Percentiles rank a stretch among this genome's conserved stretches.
These are phyloP conservation scores for Truncatella angustata DNA, from an alignment of 2,329 filamentous ascomycete species.

Conservation along the genomic window DNA sequence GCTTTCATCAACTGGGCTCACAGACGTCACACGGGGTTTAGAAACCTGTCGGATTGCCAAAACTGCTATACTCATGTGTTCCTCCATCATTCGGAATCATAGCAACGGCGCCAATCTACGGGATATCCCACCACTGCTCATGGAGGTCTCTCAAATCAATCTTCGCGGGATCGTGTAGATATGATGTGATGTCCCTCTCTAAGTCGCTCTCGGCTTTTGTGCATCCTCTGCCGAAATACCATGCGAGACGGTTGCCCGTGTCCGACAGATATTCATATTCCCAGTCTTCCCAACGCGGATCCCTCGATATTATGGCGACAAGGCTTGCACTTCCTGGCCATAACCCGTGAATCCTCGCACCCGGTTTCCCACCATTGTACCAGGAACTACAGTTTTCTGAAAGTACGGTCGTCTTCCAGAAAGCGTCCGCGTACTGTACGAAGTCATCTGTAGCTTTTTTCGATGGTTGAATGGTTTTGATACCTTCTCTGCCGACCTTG, in stretches of 20 bases:
- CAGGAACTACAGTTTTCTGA: constrained; percentile 66
- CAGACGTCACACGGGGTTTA: no score
- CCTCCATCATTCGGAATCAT: no score
- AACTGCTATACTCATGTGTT: no score
- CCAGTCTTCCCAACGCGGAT: constrained; percentile 57
- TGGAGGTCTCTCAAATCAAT: constrained; percentile 62
- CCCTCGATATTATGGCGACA: constrained; percentile 53
- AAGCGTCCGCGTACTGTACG: constrained; percentile 55
- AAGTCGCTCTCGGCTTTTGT: constrained; percentile 57
- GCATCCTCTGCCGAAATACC: constrained; percentile 67
- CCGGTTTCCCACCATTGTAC: constrained; percentile 67
- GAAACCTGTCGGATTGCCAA: no score
- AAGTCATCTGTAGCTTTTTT: constrained; percentile 63
- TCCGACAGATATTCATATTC: constrained; percentile 45
- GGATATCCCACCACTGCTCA: constrained; percentile 64
- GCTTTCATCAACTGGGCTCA: no score
- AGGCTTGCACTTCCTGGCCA: constrained; percentile 69
- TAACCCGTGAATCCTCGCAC: constrained; percentile 62
- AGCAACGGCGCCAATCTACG: background rate
- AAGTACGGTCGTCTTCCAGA: constrained; percentile 54
- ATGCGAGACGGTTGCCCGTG: constrained; percentile 53
- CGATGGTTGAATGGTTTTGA: constrained; percentile 58
- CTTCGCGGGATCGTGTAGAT: constrained; percentile 54
- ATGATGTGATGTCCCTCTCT: constrained; percentile 60
- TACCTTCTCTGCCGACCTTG: constrained; percentile 64